phyloP scores from a whole-genome alignment of 2,329 filamentous ascomycete species.

The Stagonosporopsis vannaccii region DNA sequence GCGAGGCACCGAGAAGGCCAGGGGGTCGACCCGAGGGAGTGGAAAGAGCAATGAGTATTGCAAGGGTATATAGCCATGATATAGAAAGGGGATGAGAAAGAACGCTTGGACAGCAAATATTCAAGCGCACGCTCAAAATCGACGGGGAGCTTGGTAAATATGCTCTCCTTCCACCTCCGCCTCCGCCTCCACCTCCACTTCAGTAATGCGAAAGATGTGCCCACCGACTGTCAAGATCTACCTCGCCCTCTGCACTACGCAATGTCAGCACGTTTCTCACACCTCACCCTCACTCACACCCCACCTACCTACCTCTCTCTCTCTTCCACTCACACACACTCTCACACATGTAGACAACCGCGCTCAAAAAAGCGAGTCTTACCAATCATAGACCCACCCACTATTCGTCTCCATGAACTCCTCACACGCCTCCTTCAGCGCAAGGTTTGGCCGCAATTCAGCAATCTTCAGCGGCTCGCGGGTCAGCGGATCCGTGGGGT shows the following conservation, averaged over 20 bases:
- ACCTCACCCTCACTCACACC: background rate
- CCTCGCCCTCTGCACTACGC: constrained; percentile 37
- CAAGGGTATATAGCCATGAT: constrained; percentile 5
- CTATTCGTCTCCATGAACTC: constrained; percentile 82
- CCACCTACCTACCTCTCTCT: constrained; percentile 23
- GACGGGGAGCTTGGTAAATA: too few relatives aligned
- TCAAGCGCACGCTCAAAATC: background rate
- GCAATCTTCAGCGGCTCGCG: constrained; percentile 72
- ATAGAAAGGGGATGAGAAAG: background rate
- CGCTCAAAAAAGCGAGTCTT: constrained; percentile 36
- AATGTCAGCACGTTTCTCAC: constrained; percentile 25
- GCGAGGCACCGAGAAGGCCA: too few relatives aligned
- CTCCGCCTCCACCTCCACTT: background rate
- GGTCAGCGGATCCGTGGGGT: constrained; percentile 81
- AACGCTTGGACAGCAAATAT: background rate
- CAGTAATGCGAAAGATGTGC: constrained; percentile 35
- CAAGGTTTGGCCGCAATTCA: constrained; percentile 83
- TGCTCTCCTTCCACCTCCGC: too few relatives aligned
- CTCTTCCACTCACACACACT: background rate
- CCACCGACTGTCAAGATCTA: constrained; percentile 37
- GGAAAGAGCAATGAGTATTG: too few relatives aligned
- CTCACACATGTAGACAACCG: background rate
- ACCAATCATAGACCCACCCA: constrained; percentile 94
- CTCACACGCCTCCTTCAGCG: constrained; percentile 79
- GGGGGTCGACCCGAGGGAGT: too few relatives aligned